Evolutionary conservation across 805 yeast genomes (phyloP), one percentile per base, ranked within the genome.

Genomic region (Candida succiphila): DNA sequence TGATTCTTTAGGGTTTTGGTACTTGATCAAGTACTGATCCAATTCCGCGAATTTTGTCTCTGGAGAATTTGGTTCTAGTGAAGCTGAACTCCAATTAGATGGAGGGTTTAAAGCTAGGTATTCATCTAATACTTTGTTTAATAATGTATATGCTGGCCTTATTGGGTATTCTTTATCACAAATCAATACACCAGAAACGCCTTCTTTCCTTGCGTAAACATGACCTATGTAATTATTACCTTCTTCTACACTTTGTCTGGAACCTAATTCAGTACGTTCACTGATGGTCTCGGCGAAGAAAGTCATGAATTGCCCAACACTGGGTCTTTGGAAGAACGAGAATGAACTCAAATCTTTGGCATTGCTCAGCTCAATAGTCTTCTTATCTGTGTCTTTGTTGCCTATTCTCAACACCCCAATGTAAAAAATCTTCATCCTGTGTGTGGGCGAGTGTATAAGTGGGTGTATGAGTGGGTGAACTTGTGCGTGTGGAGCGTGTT

Each of bases 1-100:
- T 0, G 97, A 97, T 64, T 92, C 95, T 27, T 81, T 70, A 21
- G 99, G 99, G 56, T 92, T 95, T 63, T 92, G 98, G 61, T 92
- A 92, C 51, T 84, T 84, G 47, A 66, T 62, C 45, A 92, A 62
- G 54, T 87, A 87, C 18, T 60, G 62, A 22, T 77, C 82, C 48
- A 89, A 66, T 39, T 72, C 74, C 18, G 72, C 73, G 54, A 71
- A 76, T 26, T 61, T 59, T 35, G 80, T 63, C 12, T 58, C 52
- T 14, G 72, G 44, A 33, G 54, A 53, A 2, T 69, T 63, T 37
- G 68, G 74, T 3, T 67, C 51, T 31, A 72, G 56, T 37, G 59
- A 50, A 16, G 36, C 32, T 37, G 59, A 50, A 17, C 36, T 33
- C 95, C 95, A 87, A 41, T 79, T 77, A 15, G 58, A 52, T 30